Evolutionary conservation across 257 asterid species (phyloP), one percentile per base, ranked within the genome.

Genomic region (Gentiana dahurica): DNA sequence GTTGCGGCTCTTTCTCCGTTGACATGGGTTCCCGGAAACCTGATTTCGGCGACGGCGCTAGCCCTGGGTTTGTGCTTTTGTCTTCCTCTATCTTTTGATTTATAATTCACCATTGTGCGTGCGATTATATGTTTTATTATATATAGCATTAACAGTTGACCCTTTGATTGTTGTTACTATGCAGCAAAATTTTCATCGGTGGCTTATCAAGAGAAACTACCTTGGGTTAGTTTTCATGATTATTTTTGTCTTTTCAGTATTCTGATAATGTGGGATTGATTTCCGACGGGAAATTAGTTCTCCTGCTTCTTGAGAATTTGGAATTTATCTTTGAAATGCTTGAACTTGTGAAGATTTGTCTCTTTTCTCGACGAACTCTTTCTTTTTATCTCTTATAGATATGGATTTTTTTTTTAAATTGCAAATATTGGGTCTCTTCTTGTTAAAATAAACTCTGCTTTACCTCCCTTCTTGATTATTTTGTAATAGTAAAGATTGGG

Each of bases 1-100:
- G 24, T 24, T 24, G 24, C 24, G 24, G 24, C 24, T 24, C 24
- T 52, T 8, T 39, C 45, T 39, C 45, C 45, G 45, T 5, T 8
- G 45, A 39, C 45, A 89, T 90, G 97, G 91, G 82, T 64, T 84
- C 95, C 71, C 78, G 65, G 78, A 82, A 81, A 65, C 66, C 79
- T 10, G 94, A 87, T 72, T 90, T 77, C 63, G 96, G 96, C 24
- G 94, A 90, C 62, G 95, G 96, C 61, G 96, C 96, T 60, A 87
- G 95, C 77, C 96, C 96, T 7, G 96, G 97, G 97, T 90, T 58
- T 48, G 80, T 60, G 36, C 60, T 52, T 37, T 53, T 56, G 12
- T 53, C 47, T 48, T 44, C 67, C 5, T 43, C 38, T 57, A 46
- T 1, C 8, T 9, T 57, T 15, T 45, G 60, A 48, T 59, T 65